These are phyloP conservation scores for Saccharomyces hybrid DNA, from an alignment of 1,139 yeast genomes.

Conservation along the genomic window DNA sequence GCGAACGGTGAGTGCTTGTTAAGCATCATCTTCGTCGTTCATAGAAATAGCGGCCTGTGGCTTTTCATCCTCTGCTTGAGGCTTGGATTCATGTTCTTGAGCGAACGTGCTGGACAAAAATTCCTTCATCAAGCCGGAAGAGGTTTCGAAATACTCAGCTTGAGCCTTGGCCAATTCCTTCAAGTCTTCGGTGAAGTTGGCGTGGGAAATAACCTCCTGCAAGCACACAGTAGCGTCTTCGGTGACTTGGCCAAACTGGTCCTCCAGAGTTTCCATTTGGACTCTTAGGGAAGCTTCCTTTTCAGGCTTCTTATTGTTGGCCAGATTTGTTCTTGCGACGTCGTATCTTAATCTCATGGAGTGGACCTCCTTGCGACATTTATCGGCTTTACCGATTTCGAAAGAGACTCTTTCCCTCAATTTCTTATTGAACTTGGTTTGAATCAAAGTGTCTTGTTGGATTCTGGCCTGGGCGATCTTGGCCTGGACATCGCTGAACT, in stretches of 20 bases:
- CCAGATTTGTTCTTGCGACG: conserved; percentile 64
- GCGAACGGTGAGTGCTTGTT: not conserved
- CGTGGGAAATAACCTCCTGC: conserved; percentile 73
- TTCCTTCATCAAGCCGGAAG: conserved; percentile 59
- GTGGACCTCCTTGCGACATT: conserved; percentile 69
- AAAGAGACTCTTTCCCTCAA: conserved; percentile 57
- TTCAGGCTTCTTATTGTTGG: conserved; percentile 56
- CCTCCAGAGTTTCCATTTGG: conserved; percentile 78
- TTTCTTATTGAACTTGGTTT: conserved; percentile 61
- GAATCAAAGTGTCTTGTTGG: conserved; percentile 72
- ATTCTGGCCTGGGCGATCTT: conserved; percentile 79
- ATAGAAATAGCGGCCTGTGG: conserved; percentile 3
- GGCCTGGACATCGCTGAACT: conserved; percentile 48
- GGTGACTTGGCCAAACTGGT: conserved; percentile 82
- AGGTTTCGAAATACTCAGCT: conserved; percentile 73
- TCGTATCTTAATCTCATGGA: conserved; percentile 75
- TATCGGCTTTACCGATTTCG: conserved; percentile 57
- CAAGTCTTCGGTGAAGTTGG: conserved; percentile 64
- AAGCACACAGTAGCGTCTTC: conserved; percentile 81
- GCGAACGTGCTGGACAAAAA: conserved; percentile 36
- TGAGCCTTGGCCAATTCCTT: conserved; percentile 71
- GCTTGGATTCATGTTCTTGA: not conserved
- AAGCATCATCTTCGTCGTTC: conserved; percentile 5
- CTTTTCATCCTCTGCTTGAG: not conserved
- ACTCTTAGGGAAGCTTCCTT: conserved; percentile 70